Evolutionary conservation across 306 rosid genomes (phyloP).

Genomic region (Prunus mira): DNA sequence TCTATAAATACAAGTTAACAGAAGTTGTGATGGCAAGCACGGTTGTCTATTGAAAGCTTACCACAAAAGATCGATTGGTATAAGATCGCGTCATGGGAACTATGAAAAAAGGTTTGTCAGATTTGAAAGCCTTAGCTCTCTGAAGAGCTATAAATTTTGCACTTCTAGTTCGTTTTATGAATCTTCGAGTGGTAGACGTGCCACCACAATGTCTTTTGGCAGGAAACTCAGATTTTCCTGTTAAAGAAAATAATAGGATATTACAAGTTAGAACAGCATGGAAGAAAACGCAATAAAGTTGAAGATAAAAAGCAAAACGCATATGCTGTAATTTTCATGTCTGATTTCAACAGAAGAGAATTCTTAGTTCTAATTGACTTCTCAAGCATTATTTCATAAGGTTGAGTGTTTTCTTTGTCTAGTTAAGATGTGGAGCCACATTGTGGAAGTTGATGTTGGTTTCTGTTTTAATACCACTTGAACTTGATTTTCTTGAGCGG

Average conservation of each 20-base stretch:
- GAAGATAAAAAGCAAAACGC: background rate
- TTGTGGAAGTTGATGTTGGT: background rate
- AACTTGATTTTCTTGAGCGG: background rate
- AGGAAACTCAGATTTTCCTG: background rate
- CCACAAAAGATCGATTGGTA: background rate
- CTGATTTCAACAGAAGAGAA: background rate
- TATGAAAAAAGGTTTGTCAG: conserved; percentile 17
- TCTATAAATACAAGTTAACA: background rate
- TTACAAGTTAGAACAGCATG: background rate
- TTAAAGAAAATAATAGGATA: background rate
- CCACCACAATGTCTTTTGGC: background rate
- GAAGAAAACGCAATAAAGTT: background rate
- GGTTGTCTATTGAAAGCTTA: conserved; percentile 5
- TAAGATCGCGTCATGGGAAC: conserved; percentile 15
- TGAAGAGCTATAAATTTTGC: background rate
- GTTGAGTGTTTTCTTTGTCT: background rate
- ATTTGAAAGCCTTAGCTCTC: conserved; percentile 18
- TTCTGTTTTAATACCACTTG: background rate
- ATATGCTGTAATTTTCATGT: background rate
- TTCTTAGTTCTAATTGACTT: background rate
- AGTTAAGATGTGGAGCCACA: no score
- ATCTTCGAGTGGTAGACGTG: background rate
- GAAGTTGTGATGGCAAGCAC: background rate
- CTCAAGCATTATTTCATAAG: background rate
- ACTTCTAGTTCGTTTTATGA: background rate